Percentiles rank a stretch among this genome's conserved stretches.
Evolutionary conservation across 495 filamentous ascomycete species (phyloP).

Genomic region (Pseudotulostoma volvatum): DNA sequence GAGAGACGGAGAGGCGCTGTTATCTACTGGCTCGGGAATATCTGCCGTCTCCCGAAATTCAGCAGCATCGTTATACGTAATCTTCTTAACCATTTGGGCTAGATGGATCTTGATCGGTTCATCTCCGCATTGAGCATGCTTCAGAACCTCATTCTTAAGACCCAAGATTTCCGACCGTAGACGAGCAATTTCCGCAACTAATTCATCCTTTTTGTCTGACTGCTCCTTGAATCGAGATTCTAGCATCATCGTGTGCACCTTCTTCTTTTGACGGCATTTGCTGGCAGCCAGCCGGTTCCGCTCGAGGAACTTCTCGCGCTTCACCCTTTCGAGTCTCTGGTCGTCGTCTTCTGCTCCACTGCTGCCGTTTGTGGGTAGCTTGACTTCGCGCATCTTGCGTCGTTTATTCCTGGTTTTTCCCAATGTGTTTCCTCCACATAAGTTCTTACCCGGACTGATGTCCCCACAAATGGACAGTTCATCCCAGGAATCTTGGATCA

Average conservation of each 20-base stretch:
- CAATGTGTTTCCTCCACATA: slow-evolving; percentile 1
- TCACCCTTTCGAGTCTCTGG: slow-evolving; percentile 14
- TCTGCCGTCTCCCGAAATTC: background rate
- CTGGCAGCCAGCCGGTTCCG: slow-evolving; percentile 60
- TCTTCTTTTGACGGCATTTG: slow-evolving; percentile 69
- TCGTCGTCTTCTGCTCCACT: slow-evolving; percentile 12
- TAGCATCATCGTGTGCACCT: slow-evolving; percentile 41
- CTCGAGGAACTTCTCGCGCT: slow-evolving; percentile 43
- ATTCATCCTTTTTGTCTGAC: slow-evolving; percentile 9
- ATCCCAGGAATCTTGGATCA: slow-evolving; percentile 5
- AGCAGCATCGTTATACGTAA: slow-evolving; percentile 14
- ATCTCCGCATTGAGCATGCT: slow-evolving; percentile 43
- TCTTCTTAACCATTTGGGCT: slow-evolving; percentile 26
- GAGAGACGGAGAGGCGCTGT: background rate
- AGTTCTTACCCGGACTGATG: background rate
- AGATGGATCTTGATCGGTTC: slow-evolving; percentile 35
- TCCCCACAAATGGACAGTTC: background rate
- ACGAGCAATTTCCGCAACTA: slow-evolving; percentile 14
- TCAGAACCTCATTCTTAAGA: slow-evolving; percentile 41
- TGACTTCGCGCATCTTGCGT: slow-evolving; percentile 4
- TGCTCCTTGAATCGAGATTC: slow-evolving; percentile 23
- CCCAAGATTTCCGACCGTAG: slow-evolving; percentile 31
- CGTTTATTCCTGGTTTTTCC: slow-evolving; percentile 4
- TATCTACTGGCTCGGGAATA: slow-evolving; percentile 1
- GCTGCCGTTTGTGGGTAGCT: slow-evolving; percentile 2